Percentiles rank a stretch among this genome's conserved stretches.
These are phyloP conservation scores for Candolleomyces efflorescens DNA, from an alignment of 768 basidiomycete species.

Conservation along the genomic window DNA sequence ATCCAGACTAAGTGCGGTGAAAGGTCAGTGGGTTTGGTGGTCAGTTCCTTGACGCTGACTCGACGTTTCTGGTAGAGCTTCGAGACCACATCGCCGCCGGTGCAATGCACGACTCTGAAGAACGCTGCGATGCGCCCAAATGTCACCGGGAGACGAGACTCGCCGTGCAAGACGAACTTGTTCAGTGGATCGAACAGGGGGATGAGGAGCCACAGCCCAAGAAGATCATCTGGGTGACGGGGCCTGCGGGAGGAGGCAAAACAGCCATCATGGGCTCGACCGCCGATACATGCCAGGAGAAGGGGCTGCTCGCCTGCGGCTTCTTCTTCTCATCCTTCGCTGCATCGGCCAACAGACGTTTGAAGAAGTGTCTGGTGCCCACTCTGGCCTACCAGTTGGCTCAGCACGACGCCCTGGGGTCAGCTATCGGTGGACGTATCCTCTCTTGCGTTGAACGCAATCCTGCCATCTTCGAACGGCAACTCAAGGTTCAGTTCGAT, in stretches of 20 bases:
- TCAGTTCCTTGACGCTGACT: no score
- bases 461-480: background rate
- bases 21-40: no score
- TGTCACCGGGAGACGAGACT: slow-evolving; percentile 1
- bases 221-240: background rate
- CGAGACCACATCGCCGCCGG: background rate
- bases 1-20: no score
- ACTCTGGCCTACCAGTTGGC: background rate
- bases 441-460: background rate
- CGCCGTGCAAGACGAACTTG: slow-evolving; percentile 5
- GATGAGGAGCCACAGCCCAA: background rate
- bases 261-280: slow-evolving; percentile 5
- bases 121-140: slow-evolving; percentile 2
- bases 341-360: background rate
- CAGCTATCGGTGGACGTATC: no score
- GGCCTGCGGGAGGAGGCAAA: slow-evolving; percentile 8
- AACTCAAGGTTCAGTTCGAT: background rate
- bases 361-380: background rate
- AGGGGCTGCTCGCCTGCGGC: background rate
- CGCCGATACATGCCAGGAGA: background rate
- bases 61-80: background rate
- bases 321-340: slow-evolving; percentile 8
- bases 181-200: background rate
- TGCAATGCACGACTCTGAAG: slow-evolving; percentile 7
- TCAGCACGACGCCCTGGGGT: background rate